Evolutionary conservation across 129 eudicot genomes (phyloP), one percentile per base, ranked within the genome.

Genomic region (Gnaphalium uliginosum): DNA sequence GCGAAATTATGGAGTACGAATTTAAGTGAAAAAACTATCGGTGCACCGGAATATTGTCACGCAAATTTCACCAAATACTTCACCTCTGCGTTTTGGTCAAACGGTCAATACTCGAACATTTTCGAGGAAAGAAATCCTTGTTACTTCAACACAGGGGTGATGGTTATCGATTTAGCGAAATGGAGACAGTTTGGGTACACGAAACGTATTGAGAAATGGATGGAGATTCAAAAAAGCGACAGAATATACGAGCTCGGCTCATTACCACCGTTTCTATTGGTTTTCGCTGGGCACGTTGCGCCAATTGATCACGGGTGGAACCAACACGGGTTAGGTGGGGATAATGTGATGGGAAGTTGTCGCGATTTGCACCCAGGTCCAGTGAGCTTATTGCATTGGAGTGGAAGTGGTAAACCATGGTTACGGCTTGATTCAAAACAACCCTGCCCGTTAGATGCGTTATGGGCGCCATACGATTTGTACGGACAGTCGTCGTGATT

Each of bases 31-130:
- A 85, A 72, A 68, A 94, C 99, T 0, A 94, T 94, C 80, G 99
- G 99, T 37, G 99, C 97, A 0, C 99, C 99, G 51, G 98, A 94
- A 48, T 94, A 94, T 43, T 94, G 98, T 77, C 98, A 94, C 85
- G 98, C 98, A 6, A 94, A 94, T 58, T 94, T 94, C 85, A 87
- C 97, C 0, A 94, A 94, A 9, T 94, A 94, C 53, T 94, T 94
- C 85, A 94, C 97, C 2, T 4, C 50, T 11, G 11, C 67, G 2
- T 94, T 94, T 85, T 94, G 98, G 98, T 54, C 83, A 2, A 86
- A 88, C 18, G 4, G 46, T 3, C 57, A 72, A 6, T 83, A 82
- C 53, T 76, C 96, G 26, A 77, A 81, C 60, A 81, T 79, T 8
- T 94, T 94, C 51, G 5, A 66, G 4, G 87, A 82, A 1, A 70